These are phyloP conservation scores for Rhododendron henanense DNA, from an alignment of 148 eudicot species.

Conservation along the genomic window DNA sequence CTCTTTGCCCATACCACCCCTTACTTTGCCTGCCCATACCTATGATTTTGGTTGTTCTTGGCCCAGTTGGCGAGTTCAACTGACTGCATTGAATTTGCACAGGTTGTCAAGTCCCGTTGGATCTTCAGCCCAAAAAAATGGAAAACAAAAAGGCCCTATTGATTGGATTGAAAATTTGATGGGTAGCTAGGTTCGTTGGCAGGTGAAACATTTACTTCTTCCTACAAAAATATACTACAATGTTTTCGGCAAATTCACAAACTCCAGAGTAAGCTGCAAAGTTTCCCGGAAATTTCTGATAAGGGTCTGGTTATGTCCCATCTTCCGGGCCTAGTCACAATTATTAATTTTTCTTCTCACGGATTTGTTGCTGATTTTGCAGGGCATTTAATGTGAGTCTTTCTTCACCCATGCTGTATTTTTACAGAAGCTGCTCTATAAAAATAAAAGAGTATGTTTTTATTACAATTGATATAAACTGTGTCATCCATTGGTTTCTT, in stretches of 20 bases:
- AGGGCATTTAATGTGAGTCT: constrained; percentile 8
- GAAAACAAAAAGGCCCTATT: neutral
- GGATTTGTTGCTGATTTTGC: neutral
- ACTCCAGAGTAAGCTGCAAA: neutral
- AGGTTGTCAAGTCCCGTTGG: neutral
- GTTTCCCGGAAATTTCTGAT: neutral
- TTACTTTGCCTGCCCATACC: neutral
- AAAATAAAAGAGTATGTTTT: constrained; percentile 8
- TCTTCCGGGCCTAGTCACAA: too few relatives aligned
- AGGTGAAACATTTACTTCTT: neutral
- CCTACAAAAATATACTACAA: neutral
- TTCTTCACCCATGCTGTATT: constrained; percentile 1
- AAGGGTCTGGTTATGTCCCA: neutral
- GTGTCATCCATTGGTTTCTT: neutral
- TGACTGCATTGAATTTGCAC: neutral
- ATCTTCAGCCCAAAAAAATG: neutral
- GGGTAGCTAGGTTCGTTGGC: neutral
- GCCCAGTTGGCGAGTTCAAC: neutral
- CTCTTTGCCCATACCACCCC: neutral
- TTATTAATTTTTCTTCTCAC: too few relatives aligned
- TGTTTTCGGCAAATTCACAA: neutral
- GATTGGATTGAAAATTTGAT: neutral
- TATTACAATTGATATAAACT: too few relatives aligned
- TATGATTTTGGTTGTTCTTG: neutral
- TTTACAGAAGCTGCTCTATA: constrained; percentile 6